phyloP scores from a whole-genome alignment of 1,284 basidiomycete species.

The Cutaneotrichosporon cavernicola region DNA sequence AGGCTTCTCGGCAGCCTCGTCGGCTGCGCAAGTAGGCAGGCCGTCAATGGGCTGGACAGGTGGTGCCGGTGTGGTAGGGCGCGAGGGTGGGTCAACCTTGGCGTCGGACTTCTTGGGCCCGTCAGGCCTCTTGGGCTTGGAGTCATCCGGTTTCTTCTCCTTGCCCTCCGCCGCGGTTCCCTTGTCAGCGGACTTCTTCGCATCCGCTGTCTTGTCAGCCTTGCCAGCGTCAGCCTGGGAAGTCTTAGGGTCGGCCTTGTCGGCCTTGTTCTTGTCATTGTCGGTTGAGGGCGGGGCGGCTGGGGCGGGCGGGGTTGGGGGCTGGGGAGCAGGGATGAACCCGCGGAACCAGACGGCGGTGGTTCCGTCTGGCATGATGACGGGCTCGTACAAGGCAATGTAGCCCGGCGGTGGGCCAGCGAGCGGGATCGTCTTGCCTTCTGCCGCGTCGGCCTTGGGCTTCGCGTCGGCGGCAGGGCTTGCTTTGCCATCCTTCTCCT shows the following conservation, averaged over 20 bases:
- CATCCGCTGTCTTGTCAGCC: neutral
- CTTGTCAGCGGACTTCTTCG: neutral
- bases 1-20: conserved; percentile 12
- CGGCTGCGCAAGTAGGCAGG: neutral
- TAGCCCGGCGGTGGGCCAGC: conserved; percentile 8
- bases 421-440: neutral
- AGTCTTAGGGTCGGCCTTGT: neutral
- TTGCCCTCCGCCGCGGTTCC: neutral
- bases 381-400: neutral
- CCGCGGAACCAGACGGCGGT: conserved; percentile 5
- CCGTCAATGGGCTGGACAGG: neutral
- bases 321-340: conserved; percentile 5
- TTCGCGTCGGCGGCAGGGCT: neutral
- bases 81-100: neutral
- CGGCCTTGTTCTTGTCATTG: neutral
- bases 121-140: neutral
- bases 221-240: neutral
- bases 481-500: neutral
- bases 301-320: neutral
- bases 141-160: neutral
- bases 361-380: neutral
- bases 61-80: neutral
- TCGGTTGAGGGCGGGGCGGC: neutral
- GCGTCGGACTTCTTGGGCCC: neutral
- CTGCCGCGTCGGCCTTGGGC: neutral